Percentiles rank a stretch among this genome's conserved stretches.
Conservation (phyloP, 257 asterid species). For the Schizonepeta tenuifolia region DNA sequence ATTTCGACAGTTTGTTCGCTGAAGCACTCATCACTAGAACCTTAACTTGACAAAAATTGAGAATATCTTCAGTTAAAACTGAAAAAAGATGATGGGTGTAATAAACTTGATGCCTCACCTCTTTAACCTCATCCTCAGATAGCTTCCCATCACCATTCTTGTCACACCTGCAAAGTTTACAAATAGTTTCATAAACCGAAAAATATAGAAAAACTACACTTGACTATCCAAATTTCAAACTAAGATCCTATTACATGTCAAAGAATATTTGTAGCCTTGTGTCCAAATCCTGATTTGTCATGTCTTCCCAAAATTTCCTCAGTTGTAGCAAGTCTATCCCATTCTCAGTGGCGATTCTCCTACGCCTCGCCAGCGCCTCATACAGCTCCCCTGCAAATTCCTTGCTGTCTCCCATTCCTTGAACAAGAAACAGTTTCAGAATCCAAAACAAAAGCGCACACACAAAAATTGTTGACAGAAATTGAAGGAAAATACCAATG, state of each 20-base stretch:
- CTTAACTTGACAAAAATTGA: slow-evolving; percentile 46
- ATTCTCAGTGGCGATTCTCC: slow-evolving; percentile 49
- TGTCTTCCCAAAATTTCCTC: slow-evolving; percentile 76
- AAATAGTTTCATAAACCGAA: not conserved
- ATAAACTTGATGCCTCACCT: slow-evolving; percentile 51
- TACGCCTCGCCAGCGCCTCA: slow-evolving; percentile 82
- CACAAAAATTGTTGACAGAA: not conserved
- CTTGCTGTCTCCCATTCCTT: slow-evolving; percentile 91
- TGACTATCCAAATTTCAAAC: not conserved
- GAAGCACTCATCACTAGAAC: slow-evolving; percentile 95
- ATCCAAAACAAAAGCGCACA: not conserved
- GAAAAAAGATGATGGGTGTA: not conserved
- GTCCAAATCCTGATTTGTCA: slow-evolving; percentile 71
- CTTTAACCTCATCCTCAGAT: slow-evolving; percentile 91
- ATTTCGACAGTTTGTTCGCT: slow-evolving; percentile 78
- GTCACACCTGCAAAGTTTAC: slow-evolving; percentile 75
- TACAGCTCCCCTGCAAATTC: slow-evolving; percentile 81
- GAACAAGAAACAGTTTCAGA: slow-evolving; percentile 16
- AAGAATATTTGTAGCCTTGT: slow-evolving; percentile 88
- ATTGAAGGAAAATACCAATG: slow-evolving; percentile 57
- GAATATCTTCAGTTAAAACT: slow-evolving; percentile 1
- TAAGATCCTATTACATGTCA: slow-evolving; percentile 66
- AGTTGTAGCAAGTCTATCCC: slow-evolving; percentile 58
- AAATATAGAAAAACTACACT: not conserved
- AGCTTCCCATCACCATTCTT: slow-evolving; percentile 94